Base-by-base conservation (phyloP, 495 filamentous ascomycete species). In the Podospora bellae-mahoneyi region DNA sequence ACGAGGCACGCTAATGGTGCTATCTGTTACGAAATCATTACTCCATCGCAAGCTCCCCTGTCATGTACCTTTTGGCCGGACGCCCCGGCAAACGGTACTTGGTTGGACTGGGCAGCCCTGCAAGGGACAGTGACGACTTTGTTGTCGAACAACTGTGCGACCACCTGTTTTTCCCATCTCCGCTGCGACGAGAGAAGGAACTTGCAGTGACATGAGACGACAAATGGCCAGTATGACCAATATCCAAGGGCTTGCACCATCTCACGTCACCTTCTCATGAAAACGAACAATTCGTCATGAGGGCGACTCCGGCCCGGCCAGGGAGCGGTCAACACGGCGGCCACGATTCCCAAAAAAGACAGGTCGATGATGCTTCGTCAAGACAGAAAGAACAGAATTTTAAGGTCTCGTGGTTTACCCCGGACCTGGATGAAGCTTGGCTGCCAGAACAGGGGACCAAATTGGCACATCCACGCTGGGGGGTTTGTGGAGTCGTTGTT, bases 21-120 rank as follows among this genome's bases (percentile, higher is more conserved):
- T 68, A 67, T 71, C 65, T 71, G 53, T 78, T 78, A 78, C 76
- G 76, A 69, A 67, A 78, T 73, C 19, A 72, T 74, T 75, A 75
- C 72, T 70, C 69, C 72, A 74, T 75, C 60, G 68, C 62, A 67
- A 73, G 66, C 26, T 61, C 39, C 64, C 61, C 62, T 20, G 26
- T 23, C 59, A 60, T 20, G 73, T 70, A 75, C 69, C 71, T 23
- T 60, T 66, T 64, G 20, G 57, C 26, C 60, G 69, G 58, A 59
- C 10, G 10, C 6, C 9, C 65, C 59, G 44, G 28, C 3, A 54
- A 27, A 20, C 5, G 64, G 57, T 75, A 78, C 74, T 62, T 68
- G 20, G 23, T 48, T 58, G 60, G 61, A 64, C 58, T 54, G 39
- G 58, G 26, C 59, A 28, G 30, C 56, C 64, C 55, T 74, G 70